Evolutionary conservation across 768 basidiomycete species (phyloP).

Genomic region (Boletus patriciae): DNA sequence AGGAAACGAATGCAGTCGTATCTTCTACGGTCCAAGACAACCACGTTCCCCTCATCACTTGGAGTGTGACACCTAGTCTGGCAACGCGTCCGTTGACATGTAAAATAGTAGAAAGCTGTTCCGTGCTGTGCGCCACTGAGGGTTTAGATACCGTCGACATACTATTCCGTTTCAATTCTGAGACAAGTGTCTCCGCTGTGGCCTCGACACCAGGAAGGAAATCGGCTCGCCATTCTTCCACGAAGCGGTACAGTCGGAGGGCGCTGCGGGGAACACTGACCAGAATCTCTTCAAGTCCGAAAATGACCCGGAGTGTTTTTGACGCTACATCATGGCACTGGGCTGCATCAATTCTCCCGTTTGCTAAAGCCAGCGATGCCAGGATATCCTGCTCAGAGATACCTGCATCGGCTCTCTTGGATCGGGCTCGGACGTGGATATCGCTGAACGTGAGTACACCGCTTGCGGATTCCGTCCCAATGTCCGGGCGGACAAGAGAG

Average conservation of each 20-base stretch:
- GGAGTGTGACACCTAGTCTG: conserved; percentile 60
- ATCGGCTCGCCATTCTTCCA: conserved; percentile 81
- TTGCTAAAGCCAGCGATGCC: conserved; percentile 55
- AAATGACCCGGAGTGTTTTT: conserved; percentile 43
- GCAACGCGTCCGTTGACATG: conserved; percentile 55
- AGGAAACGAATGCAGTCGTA: conserved; percentile 47
- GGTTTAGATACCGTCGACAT: conserved; percentile 34
- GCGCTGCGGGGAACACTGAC: conserved; percentile 78
- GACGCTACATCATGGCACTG: conserved; percentile 46
- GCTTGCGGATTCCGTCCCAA: conserved; percentile 44
- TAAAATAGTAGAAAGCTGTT: conserved; percentile 26
- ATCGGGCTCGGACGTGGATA: conserved; percentile 58
- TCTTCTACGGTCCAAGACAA: conserved; percentile 68
- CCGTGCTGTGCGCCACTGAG: conserved; percentile 24
- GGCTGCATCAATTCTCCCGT: conserved; percentile 47
- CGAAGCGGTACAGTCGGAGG: conserved; percentile 71
- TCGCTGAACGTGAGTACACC: conserved; percentile 49
- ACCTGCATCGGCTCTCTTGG: conserved; percentile 40
- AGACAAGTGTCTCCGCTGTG: conserved; percentile 60
- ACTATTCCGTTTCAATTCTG: conserved; percentile 54
- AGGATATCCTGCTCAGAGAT: conserved; percentile 53
- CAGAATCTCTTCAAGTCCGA: conserved; percentile 46
- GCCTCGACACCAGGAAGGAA: conserved; percentile 75
- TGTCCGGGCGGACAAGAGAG: conserved; percentile 13
- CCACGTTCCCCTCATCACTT: conserved; percentile 90